Evolutionary conservation across 2,329 filamentous ascomycete species (phyloP).

Genomic region (Lasiodiplodia theobromae): DNA sequence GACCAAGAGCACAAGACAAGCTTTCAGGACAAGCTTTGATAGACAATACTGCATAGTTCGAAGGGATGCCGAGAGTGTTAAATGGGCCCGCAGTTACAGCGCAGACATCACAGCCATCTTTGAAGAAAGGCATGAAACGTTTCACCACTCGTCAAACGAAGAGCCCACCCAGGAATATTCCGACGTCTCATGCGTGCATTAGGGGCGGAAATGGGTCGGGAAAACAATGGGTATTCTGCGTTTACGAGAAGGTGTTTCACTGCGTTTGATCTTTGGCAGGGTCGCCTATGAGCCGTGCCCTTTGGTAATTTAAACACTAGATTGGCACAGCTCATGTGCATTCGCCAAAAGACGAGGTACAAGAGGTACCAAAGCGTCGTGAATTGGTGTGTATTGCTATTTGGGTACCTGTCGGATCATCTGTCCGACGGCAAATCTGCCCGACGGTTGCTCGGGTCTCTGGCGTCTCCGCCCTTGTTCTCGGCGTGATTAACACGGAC

Average conservation of each 20-base stretch:
- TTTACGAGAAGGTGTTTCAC: slow-evolving; percentile 16
- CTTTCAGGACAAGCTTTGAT: neutral
- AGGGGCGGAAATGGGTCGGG: neutral
- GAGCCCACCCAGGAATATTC: neutral
- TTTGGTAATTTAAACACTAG: neutral
- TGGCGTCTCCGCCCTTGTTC: neutral
- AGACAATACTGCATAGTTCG: neutral
- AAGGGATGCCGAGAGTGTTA: neutral
- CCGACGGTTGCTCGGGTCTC: neutral
- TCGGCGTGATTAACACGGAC: neutral
- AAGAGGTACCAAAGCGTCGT: no score
- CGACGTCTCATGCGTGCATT: slow-evolving; percentile 1
- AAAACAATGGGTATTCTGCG: slow-evolving; percentile 7
- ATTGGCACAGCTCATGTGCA: neutral
- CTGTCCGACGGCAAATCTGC: neutral
- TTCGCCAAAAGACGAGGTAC: neutral
- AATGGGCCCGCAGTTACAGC: neutral
- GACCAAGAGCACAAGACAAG: neutral
- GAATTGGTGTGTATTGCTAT: neutral
- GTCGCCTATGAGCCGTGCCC: slow-evolving; percentile 2
- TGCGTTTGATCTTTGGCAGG: slow-evolving; percentile 6
- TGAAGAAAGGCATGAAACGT: neutral
- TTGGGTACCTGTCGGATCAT: neutral
- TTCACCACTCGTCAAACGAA: neutral
- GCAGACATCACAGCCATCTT: neutral